These are phyloP conservation scores for Daldinia childiae DNA, from an alignment of 495 filamentous ascomycete species.

Conservation along the genomic window DNA sequence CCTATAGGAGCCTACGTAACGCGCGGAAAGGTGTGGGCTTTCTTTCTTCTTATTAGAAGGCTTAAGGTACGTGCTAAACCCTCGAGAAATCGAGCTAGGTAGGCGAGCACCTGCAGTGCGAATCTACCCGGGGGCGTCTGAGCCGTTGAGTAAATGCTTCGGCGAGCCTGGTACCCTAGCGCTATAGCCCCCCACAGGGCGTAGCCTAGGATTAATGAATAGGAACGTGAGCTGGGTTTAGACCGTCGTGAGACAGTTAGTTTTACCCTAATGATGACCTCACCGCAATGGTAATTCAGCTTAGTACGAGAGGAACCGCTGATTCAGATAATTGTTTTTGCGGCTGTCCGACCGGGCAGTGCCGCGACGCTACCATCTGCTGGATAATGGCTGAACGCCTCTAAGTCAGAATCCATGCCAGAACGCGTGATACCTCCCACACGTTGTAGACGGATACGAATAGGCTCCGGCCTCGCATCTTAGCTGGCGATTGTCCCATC, in stretches of 20 bases:
- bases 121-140: constrained; percentile 8
- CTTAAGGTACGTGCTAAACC: constrained; percentile 18
- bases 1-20: neutral
- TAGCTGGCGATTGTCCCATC: constrained; percentile 34
- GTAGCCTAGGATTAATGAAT: neutral
- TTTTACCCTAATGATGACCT: constrained; percentile 15
- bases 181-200: neutral
- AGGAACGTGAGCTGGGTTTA: constrained; percentile 15
- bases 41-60: neutral
- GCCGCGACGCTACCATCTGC: constrained; percentile 14
- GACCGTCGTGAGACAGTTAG: constrained; percentile 15
- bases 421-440: constrained; percentile 68
- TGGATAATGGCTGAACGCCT: constrained; percentile 59
- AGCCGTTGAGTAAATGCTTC: constrained; percentile 10
- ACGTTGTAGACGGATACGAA: constrained; percentile 73
- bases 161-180: constrained; percentile 6
- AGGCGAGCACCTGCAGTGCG: constrained; percentile 16
- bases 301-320: constrained; percentile 14
- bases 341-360: constrained; percentile 14
- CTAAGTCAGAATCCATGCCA: constrained; percentile 74
- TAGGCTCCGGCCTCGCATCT: constrained; percentile 66
- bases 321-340: constrained; percentile 70
- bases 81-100: constrained; percentile 13
- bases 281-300: constrained; percentile 15
- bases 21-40: neutral